Evolutionary conservation across 495 filamentous ascomycete species (phyloP), one percentile per base, ranked within the genome.

Genomic region (Extremus antarcticus): DNA sequence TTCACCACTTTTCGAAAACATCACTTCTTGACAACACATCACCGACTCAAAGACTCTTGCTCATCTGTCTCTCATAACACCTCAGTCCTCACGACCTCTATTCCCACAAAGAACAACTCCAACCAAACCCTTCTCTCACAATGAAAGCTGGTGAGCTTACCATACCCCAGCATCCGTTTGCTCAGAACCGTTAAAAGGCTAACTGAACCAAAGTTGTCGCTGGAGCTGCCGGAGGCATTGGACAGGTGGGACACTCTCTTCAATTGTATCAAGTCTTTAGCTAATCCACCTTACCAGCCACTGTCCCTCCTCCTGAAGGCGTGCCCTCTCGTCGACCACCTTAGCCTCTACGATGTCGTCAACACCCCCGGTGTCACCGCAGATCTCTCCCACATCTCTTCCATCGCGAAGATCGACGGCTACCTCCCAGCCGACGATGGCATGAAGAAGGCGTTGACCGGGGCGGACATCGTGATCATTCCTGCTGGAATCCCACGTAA

Each of bases 291-390:
- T 7, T 45, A 10, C 15, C 65, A 98, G 94, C 92, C 92, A 43
- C 77, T 98, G 64, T 97, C 94, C 57, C 90, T 98, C 61, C 82
- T 98, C 64, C 74, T 95, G 62, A 98, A 97, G 80, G 78, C 82
- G 55, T 85, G 76, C 52, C 87, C 89, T 35, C 80, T 91, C 58
- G 73, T 97, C 59, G 82, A 90, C 64, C 86, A 96, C 76, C 85
- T 98, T 66, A 76, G 90, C 50, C 84, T 98, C 60, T 98, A 95
- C 79, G 92, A 97, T 91, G 89, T 97, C 57, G 92, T 96, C 70
- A 95, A 96, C 78, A 94, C 90, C 43, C 91, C 90, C 57, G 92
- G 92, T 70, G 92, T 98, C 54, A 83, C 91, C 41, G 83, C 92
- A 56, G 92, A 98, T 68, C 82, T 98, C 50, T 95, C 92, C 50